phyloP scores from a whole-genome alignment of 495 filamentous ascomycete genomes.

The Penicillium turbatum region DNA sequence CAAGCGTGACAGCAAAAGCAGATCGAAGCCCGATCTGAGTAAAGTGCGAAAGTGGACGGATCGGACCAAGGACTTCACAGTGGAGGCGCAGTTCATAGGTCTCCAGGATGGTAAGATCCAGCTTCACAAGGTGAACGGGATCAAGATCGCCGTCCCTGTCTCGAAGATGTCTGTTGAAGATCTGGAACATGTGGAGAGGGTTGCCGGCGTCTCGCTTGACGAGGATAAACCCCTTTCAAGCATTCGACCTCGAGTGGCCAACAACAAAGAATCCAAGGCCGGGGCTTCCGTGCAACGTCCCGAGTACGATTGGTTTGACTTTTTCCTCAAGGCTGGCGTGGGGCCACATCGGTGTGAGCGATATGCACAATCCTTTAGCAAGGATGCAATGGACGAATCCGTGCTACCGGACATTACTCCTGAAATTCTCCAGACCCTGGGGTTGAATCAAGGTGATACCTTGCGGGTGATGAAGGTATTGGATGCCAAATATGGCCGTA shows the following conservation, averaged over 20 bases:
- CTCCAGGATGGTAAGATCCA: slow-evolving; percentile 91
- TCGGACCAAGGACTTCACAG: slow-evolving; percentile 89
- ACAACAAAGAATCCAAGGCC: slow-evolving; percentile 25
- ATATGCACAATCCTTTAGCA: slow-evolving; percentile 80
- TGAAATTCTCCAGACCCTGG: slow-evolving; percentile 74
- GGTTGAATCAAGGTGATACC: slow-evolving; percentile 93
- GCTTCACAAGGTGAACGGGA: slow-evolving; percentile 93
- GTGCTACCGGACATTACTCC: slow-evolving; percentile 82
- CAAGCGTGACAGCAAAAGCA: slow-evolving; percentile 52
- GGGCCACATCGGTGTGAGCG: slow-evolving; percentile 88
- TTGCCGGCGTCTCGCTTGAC: slow-evolving; percentile 83
- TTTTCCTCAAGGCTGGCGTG: slow-evolving; percentile 90
- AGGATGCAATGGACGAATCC: slow-evolving; percentile 93
- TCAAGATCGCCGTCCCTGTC: slow-evolving; percentile 95
- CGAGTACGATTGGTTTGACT: slow-evolving; percentile 98
- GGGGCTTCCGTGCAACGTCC: slow-evolving; percentile 54
- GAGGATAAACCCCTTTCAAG: slow-evolving; percentile 94
- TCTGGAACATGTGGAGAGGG: slow-evolving; percentile 86
- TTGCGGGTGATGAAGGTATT: slow-evolving; percentile 88
- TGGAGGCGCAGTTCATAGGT: slow-evolving; percentile 95
- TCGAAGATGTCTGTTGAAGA: slow-evolving; percentile 93
- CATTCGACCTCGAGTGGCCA: slow-evolving; percentile 44
- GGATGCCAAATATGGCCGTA: slow-evolving; percentile 73
- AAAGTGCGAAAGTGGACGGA: slow-evolving; percentile 94
- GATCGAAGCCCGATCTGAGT: slow-evolving; percentile 72